phyloP scores from a whole-genome alignment of 1,284 basidiomycete species.

The Apiotrichum brassicae region DNA sequence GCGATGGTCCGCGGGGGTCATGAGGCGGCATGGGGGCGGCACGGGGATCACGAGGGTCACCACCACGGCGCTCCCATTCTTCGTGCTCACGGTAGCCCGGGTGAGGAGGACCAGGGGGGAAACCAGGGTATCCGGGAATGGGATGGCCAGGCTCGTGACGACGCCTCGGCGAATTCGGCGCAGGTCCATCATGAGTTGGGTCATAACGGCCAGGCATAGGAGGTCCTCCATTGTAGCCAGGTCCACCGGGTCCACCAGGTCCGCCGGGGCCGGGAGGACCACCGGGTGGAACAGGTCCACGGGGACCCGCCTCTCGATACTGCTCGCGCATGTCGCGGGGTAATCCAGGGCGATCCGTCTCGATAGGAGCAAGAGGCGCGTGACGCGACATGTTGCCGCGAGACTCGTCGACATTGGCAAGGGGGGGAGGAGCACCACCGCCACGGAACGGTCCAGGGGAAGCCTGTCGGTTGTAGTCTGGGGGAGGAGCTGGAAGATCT shows the following conservation, averaged over 20 bases:
- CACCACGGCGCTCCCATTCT: slow-evolving; percentile 41
- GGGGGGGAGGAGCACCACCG: slow-evolving; percentile 40
- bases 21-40: slow-evolving; percentile 11
- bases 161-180: slow-evolving; percentile 34
- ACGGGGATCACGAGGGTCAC: slow-evolving; percentile 23
- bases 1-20: slow-evolving; percentile 32
- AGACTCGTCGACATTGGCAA: slow-evolving; percentile 39
- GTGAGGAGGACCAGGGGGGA: slow-evolving; percentile 14
- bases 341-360: slow-evolving; percentile 58
- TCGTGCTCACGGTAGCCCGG: slow-evolving; percentile 30
- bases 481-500: slow-evolving; percentile 36
- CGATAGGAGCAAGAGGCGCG: slow-evolving; percentile 73
- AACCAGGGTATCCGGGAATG: slow-evolving; percentile 19
- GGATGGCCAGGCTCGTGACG: slow-evolving; percentile 14
- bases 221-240: slow-evolving; percentile 4
- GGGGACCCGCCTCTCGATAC: slow-evolving; percentile 17
- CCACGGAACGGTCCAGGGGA: slow-evolving; percentile 41
- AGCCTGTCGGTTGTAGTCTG: slow-evolving; percentile 7
- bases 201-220: slow-evolving; percentile 22
- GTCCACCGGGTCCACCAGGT: neutral
- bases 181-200: slow-evolving; percentile 20
- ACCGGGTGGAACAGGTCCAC: slow-evolving; percentile 2
- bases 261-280: too few species aligned
- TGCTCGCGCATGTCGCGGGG: slow-evolving; percentile 17
- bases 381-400: slow-evolving; percentile 49